Evolutionary conservation across 805 yeast species (phyloP), one percentile per base, ranked within the genome.

Genomic region (Diddensiella santjacobensis): DNA sequence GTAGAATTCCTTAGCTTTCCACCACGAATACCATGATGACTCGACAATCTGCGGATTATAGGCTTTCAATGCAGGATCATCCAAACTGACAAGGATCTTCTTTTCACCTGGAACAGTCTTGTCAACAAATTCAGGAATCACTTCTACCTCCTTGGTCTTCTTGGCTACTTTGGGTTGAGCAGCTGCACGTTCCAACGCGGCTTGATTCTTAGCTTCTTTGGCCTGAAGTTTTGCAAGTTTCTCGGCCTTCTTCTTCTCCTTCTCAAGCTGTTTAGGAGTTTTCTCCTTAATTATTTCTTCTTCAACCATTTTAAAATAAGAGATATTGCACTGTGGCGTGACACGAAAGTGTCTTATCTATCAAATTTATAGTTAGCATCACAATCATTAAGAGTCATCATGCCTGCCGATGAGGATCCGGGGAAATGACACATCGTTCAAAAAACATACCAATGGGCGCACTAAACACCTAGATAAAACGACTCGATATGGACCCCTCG

Each of bases 21-120:
- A 93, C 98, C 99, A 93, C 17, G 78, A 80, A 70, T 91, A 91
- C 99, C 99, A 93, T 11, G 96, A 87, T 48, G 95, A 84, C 71
- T 93, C 99, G 42, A 93, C 97, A 59, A 83, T 84, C 59, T 80
- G 79, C 29, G 99, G 99, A 61, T 80, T 86, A 69, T 93, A 93
- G 6, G 98, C 91, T 69, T 93, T 90, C 66, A 93, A 80, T 18
- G 97, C 82, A 19, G 96, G 90, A 65, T 90, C 95, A 38, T 91
- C 96, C 45, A 93, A 77, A 30, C 88, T 78, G n/a, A 81, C 84
- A 50, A 93, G 78, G 29, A 83, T 69, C 72, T 93, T 93, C 80
- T 91, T 93, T 61, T 89, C 95, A 53, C 99, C 99, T 2, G 86
- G 81, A 42, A 73, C 77, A 41, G 99, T 93, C 49, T 72, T 71